Conservation (phyloP, 192 early-diverging fungal genomes). For the Gonapodya prolifera region DNA sequence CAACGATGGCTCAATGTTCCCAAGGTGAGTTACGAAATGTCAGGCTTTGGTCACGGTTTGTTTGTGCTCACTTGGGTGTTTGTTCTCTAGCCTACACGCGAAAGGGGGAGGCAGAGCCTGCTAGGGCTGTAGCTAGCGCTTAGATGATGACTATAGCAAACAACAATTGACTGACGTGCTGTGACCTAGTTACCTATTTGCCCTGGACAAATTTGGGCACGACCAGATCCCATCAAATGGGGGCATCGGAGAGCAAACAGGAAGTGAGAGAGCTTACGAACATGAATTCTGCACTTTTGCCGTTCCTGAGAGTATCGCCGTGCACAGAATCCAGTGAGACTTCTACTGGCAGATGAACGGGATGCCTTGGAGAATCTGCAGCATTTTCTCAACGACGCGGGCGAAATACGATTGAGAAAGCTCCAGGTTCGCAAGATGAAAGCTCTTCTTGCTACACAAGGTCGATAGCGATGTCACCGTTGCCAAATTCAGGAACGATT, state of each 20-base stretch:
- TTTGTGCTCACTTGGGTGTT: too few species aligned
- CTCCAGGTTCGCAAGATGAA: not conserved
- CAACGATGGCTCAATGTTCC: conserved; percentile 95
- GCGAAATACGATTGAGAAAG: not conserved
- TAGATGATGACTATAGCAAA: not conserved
- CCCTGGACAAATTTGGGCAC: not conserved
- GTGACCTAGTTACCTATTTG: not conserved
- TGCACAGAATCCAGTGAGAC: not conserved
- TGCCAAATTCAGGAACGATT: not conserved
- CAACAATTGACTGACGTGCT: not conserved
- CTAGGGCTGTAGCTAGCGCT: not conserved
- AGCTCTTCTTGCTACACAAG: not conserved
- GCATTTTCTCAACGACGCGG: not conserved
- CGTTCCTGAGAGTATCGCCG: too few species aligned
- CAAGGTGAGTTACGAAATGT: not conserved
- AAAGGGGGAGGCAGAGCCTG: not conserved
- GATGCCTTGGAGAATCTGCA: not conserved
- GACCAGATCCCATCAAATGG: not conserved
- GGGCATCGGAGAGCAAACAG: not conserved
- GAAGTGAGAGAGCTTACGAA: too few species aligned
- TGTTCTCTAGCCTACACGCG: not conserved
- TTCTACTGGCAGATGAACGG: not conserved
- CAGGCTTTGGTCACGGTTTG: too few species aligned
- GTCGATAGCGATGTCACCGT: not conserved
- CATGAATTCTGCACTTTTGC: too few species aligned